phyloP scores from a whole-genome alignment of 1,284 basidiomycete species.

The Gymnopus androsaceus region DNA sequence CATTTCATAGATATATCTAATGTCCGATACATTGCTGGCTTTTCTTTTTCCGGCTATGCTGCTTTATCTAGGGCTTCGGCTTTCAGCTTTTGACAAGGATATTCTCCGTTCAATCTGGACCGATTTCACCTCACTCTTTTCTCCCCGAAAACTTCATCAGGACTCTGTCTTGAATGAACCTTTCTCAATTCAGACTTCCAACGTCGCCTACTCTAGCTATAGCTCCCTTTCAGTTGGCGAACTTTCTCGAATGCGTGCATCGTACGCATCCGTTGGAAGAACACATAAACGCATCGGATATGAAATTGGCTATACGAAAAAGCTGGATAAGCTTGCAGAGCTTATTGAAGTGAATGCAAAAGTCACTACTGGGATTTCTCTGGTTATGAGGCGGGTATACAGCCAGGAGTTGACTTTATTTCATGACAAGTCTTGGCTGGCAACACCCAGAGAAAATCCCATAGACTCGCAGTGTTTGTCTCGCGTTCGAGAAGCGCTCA shows the following conservation, averaged over 20 bases:
- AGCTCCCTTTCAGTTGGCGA: neutral
- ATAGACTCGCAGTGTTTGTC: constrained; percentile 41
- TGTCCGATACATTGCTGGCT: constrained; percentile 2
- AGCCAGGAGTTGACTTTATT: constrained; percentile 10
- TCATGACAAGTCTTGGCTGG: neutral
- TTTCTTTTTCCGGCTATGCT: constrained; percentile 2
- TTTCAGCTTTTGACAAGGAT: neutral
- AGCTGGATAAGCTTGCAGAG: constrained; percentile 48
- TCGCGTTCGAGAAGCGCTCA: constrained; percentile 56
- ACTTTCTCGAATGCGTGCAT: constrained; percentile 33
- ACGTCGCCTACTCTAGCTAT: neutral
- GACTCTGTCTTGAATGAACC: neutral
- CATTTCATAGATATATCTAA: neutral
- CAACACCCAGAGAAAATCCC: constrained; percentile 19
- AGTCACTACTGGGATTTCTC: constrained; percentile 49
- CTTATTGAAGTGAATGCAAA: constrained; percentile 46
- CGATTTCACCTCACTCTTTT: neutral
- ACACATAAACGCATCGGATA: constrained; percentile 49
- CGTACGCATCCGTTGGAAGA: constrained; percentile 39
- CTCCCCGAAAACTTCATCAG: neutral
- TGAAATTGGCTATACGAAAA: constrained; percentile 53
- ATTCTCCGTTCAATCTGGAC: neutral
- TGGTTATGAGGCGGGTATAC: constrained; percentile 41
- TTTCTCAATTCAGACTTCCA: neutral
- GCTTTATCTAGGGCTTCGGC: neutral